These are phyloP conservation scores for Xylaria acuta DNA, from an alignment of 495 filamentous ascomycete species.

Conservation along the genomic window DNA sequence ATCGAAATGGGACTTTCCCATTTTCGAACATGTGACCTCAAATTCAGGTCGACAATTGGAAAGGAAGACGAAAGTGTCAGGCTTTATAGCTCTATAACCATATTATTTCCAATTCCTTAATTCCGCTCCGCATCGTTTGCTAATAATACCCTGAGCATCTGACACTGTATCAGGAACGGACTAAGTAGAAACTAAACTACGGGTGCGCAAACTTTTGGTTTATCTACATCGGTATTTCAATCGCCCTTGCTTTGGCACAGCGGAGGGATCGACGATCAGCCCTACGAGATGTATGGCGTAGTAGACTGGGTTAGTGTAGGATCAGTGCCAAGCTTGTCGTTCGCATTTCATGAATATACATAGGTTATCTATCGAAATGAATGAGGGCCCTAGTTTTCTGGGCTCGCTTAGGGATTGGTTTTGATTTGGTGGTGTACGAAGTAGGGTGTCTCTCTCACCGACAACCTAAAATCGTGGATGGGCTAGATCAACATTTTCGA, in stretches of 20 bases:
- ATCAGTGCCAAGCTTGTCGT: slow-evolving; percentile 18
- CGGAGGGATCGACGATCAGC: slow-evolving; percentile 10
- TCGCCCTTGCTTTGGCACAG: not conserved
- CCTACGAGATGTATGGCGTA: not conserved
- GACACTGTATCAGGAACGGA: not conserved
- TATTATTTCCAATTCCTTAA: not conserved
- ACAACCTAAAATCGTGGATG: not conserved
- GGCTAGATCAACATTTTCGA: not conserved
- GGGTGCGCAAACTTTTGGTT: not conserved
- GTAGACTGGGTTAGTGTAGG: slow-evolving; percentile 1
- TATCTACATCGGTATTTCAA: not conserved
- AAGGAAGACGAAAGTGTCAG: not conserved
- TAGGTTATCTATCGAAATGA: not conserved
- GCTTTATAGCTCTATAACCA: not conserved
- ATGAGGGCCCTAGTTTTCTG: not conserved
- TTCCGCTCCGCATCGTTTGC: not conserved
- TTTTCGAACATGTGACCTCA: slow-evolving; percentile 1
- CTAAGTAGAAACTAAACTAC: not conserved
- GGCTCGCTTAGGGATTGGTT: not conserved
- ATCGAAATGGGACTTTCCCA: not conserved
- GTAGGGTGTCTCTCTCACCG: not conserved
- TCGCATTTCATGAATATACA: slow-evolving; percentile 2
- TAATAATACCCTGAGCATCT: slow-evolving; percentile 8
- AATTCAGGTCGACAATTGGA: not conserved
- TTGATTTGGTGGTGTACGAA: slow-evolving; percentile 13